phyloP scores from a whole-genome alignment of 1,284 basidiomycete genomes.

The Apiotrichum porosum region DNA sequence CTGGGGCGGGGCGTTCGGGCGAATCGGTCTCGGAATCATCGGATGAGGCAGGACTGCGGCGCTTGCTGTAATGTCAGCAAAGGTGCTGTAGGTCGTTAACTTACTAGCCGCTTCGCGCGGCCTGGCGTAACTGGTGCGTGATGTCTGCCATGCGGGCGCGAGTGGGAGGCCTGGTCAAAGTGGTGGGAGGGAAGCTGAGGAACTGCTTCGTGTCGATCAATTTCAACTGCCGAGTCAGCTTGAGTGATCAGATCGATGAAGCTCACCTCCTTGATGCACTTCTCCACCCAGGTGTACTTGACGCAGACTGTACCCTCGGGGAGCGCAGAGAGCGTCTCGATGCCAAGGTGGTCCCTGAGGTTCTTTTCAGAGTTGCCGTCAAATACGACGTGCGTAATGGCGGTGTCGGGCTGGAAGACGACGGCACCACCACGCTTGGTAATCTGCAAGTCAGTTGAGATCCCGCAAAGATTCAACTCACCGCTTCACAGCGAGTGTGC shows the following conservation, averaged over 20 bases:
- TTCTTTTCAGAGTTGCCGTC: constrained; percentile 22
- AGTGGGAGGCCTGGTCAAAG: constrained; percentile 11
- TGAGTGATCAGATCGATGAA: no score
- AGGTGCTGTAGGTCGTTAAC: no score
- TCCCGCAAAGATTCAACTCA: constrained; percentile 11
- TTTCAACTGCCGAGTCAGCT: constrained; percentile 13
- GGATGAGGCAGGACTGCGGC: no score
- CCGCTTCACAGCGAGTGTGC: constrained; percentile 30
- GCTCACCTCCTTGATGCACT: constrained; percentile 33
- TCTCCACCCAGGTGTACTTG: constrained; percentile 36
- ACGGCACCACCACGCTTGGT: constrained; percentile 30
- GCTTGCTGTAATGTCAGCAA: no score
- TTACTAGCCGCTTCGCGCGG: no score
- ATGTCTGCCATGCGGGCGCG: constrained; percentile 24
- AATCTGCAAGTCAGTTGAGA: constrained; percentile 22
- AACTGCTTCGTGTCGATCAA: constrained; percentile 23
- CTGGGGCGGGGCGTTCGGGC: no score
- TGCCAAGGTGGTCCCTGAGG: constrained; percentile 25
- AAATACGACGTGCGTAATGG: constrained; percentile 41
- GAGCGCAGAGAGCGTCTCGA: constrained; percentile 31
- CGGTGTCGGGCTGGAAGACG: constrained; percentile 35
- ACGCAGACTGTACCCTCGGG: constrained; percentile 38
- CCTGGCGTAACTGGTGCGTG: constrained; percentile 27
- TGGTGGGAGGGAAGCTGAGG: constrained; percentile 30
- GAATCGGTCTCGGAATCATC: no score